Conservation (phyloP, 2,329 filamentous ascomycete genomes). For the Cladophialophora psammophila region DNA sequence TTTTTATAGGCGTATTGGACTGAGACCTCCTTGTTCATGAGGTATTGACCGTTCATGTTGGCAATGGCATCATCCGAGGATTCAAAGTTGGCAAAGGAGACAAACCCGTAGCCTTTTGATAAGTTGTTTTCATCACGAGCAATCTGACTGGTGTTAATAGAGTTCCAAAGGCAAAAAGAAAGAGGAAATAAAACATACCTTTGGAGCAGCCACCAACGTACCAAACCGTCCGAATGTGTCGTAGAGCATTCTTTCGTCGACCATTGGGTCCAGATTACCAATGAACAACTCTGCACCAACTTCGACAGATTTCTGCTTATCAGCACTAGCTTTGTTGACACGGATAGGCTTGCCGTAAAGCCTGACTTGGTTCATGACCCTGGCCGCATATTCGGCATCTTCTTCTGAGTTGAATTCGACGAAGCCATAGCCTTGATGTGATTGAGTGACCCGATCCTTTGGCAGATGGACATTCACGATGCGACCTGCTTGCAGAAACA, state of each 20-base stretch:
- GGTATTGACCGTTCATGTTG: slow-evolving; percentile 94
- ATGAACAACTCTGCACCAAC: slow-evolving; percentile 97
- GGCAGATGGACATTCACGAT: slow-evolving; percentile 98
- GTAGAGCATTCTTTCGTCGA: slow-evolving; percentile 94
- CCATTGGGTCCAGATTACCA: slow-evolving; percentile 91
- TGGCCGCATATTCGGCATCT: slow-evolving; percentile 94
- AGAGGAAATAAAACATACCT: slow-evolving; percentile 61
- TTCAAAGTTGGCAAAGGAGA: slow-evolving; percentile 92
- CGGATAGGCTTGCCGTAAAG: slow-evolving; percentile 93
- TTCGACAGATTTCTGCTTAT: slow-evolving; percentile 92
- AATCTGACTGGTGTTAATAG: slow-evolving; percentile 53
- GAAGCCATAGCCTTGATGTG: slow-evolving; percentile 97
- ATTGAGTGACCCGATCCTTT: slow-evolving; percentile 96
- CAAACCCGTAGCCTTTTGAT: slow-evolving; percentile 95
- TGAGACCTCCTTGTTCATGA: slow-evolving; percentile 95
- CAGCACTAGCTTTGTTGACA: slow-evolving; percentile 91
- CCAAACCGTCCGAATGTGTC: slow-evolving; percentile 95
- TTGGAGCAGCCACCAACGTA: slow-evolving; percentile 80
- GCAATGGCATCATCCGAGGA: slow-evolving; percentile 88
- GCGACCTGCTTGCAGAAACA: slow-evolving; percentile 97
- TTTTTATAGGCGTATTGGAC: slow-evolving; percentile 99
- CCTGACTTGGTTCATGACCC: slow-evolving; percentile 95
- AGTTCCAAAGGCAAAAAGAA: slow-evolving; percentile 9
- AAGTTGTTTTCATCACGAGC: slow-evolving; percentile 87
- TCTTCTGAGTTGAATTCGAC: slow-evolving; percentile 96